phyloP scores from a whole-genome alignment of 1,139 yeast species.

The Nakaseomyces glabratus region DNA sequence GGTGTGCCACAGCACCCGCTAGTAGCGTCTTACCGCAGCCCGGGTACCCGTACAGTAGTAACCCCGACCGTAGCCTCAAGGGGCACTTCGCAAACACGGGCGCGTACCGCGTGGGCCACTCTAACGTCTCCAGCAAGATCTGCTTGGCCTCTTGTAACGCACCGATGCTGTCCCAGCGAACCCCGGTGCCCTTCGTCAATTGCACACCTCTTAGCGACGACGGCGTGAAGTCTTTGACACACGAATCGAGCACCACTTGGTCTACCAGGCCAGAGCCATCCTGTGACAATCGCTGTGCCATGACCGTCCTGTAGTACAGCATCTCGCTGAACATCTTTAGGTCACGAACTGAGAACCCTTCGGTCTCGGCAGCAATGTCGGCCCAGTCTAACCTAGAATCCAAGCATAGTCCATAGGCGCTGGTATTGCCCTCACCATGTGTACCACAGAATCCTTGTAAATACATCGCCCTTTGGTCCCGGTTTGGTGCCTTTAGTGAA shows the following conservation, averaged over 20 bases:
- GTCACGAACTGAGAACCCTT: constrained; percentile 84
- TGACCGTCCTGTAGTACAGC: constrained; percentile 49
- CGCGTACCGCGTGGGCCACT: constrained; percentile 96
- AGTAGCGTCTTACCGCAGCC: constrained; percentile 95
- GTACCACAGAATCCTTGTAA: constrained; percentile 43
- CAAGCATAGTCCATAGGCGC: constrained; percentile 28
- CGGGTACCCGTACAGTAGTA: constrained; percentile 87
- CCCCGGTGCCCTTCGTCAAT: constrained; percentile 58
- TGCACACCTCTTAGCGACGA: constrained; percentile 81
- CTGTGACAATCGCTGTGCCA: constrained; percentile 3
- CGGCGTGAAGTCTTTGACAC: constrained; percentile 65
- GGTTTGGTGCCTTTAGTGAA: constrained; percentile 62
- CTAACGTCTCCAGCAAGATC: constrained; percentile 73
- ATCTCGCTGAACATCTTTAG: constrained; percentile 64
- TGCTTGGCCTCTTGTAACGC: constrained; percentile 73
- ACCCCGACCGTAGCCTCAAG: constrained; percentile 77
- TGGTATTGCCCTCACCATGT: constrained; percentile 32
- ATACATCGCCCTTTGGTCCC: constrained; percentile 47
- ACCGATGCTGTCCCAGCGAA: constrained; percentile 83
- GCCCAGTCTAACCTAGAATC: constrained; percentile 25
- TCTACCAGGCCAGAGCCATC: constrained; percentile 10
- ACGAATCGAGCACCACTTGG: constrained; percentile 36
- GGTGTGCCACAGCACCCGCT: constrained; percentile 91
- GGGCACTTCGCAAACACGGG: constrained; percentile 90
- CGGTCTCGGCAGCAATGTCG: constrained; percentile 59